Evolutionary conservation across 306 rosid species (phyloP).

Genomic region (Corylus heterophylla): DNA sequence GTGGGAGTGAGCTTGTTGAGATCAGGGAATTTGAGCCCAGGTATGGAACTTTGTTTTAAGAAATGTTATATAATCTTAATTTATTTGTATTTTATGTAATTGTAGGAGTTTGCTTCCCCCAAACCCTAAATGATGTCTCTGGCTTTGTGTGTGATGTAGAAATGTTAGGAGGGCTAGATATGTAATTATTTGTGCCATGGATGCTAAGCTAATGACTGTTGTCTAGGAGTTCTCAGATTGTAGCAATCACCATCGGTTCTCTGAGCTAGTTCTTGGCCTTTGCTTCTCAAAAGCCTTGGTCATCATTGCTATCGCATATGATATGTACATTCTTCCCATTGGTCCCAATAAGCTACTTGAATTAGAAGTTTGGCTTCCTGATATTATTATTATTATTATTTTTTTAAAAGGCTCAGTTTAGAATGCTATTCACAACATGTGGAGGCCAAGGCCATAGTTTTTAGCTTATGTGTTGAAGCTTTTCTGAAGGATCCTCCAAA

Average conservation of each 20-base stretch:
- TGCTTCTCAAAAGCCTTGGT: not conserved
- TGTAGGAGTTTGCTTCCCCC: not conserved
- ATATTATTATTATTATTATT: not conserved
- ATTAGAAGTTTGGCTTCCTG: not conserved
- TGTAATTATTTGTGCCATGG: not conserved
- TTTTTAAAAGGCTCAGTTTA: not conserved
- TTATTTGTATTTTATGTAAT: not conserved
- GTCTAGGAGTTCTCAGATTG: not conserved
- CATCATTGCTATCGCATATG: not conserved
- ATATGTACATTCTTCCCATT: not conserved
- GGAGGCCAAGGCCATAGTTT: not conserved
- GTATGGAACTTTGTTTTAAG: slow-evolving; percentile 34
- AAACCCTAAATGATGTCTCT: not conserved
- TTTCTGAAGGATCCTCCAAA: not conserved
- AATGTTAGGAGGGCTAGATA: not conserved
- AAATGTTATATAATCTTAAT: not conserved
- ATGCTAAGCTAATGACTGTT: not conserved
- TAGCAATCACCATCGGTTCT: not conserved
- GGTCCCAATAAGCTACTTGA: not conserved
- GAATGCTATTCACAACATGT: not conserved
- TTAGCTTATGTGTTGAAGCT: not conserved
- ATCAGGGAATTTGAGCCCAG: slow-evolving; percentile 96
- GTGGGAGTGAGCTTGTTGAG: slow-evolving; percentile 81
- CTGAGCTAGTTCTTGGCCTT: not conserved
- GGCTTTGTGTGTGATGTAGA: not conserved